These are phyloP conservation scores for Boletus smithii DNA, from an alignment of 1,284 basidiomycete genomes.

Conservation along the genomic window DNA sequence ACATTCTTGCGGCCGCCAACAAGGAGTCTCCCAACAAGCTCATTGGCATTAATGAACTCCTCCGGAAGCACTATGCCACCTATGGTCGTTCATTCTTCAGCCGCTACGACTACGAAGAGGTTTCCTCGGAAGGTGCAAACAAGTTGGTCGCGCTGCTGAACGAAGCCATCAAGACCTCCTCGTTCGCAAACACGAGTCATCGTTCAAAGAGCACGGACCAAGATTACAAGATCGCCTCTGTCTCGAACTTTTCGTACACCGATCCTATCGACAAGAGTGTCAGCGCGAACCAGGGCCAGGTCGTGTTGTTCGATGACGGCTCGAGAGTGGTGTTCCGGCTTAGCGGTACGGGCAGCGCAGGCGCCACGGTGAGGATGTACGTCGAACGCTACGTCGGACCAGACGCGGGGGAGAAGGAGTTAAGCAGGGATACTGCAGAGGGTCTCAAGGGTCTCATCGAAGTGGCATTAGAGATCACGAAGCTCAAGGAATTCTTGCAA, in stretches of 20 bases:
- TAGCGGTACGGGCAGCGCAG: conserved; percentile 92
- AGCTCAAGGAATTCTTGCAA: conserved; percentile 83
- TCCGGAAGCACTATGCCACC: conserved; percentile 82
- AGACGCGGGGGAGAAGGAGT: conserved; percentile 72
- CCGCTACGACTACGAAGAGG: conserved; percentile 98
- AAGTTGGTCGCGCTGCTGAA: conserved; percentile 82
- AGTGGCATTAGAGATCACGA: conserved; percentile 82
- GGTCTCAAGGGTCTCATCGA: conserved; percentile 95
- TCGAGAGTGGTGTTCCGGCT: conserved; percentile 93
- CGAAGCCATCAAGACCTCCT: conserved; percentile 61
- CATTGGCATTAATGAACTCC: conserved; percentile 86
- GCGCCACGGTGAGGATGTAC: conserved; percentile 92
- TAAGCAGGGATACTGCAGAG: conserved; percentile 76
- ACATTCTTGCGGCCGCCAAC: conserved; percentile 94
- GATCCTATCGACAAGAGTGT: conserved; percentile 96
- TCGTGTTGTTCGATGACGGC: conserved; percentile 89
- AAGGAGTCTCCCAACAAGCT: conserved; percentile 72
- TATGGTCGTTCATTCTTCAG: conserved; percentile 99
- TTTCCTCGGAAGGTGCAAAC: conserved; percentile 86
- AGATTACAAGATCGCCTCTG: conserved; percentile 75
- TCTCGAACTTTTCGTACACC: conserved; percentile 92
- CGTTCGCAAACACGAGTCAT: conserved; percentile 67
- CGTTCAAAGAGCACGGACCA: conserved; percentile 63
- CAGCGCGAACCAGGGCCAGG: conserved; percentile 94
- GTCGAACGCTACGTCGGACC: conserved; percentile 85